phyloP scores from a whole-genome alignment of 2,329 filamentous ascomycete genomes.

The Rhinocladiella mackenziei region DNA sequence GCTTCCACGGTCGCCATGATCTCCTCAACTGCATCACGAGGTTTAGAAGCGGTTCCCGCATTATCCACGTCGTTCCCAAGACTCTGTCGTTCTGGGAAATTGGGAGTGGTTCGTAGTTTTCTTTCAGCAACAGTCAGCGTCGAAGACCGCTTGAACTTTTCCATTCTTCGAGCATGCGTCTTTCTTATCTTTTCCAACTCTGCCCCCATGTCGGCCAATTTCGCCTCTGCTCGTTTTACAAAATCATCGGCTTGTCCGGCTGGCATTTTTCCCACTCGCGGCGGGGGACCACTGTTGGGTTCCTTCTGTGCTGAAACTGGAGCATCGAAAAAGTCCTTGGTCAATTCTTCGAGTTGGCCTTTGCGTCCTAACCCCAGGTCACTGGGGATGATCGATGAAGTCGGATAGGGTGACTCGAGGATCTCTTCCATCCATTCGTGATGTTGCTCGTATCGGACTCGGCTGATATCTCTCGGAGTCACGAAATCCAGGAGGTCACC shows the following conservation, averaged over 20 bases:
- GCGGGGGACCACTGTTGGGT: constrained; percentile 32
- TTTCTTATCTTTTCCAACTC: constrained; percentile 83
- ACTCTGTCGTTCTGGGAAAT: constrained; percentile 34
- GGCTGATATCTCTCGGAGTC: constrained; percentile 82
- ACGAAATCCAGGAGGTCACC: constrained; percentile 88
- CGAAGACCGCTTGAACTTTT: constrained; percentile 67
- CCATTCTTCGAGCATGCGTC: constrained; percentile 70
- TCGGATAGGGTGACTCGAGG: constrained; percentile 81
- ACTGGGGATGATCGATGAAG: constrained; percentile 77
- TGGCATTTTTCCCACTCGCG: constrained; percentile 60
- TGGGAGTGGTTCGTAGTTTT: constrained; percentile 64
- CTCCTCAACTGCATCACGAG: constrained; percentile 55
- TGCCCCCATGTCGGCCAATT: constrained; percentile 66
- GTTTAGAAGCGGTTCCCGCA: constrained; percentile 13
- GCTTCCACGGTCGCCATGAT: constrained; percentile 72
- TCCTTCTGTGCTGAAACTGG: constrained; percentile 38
- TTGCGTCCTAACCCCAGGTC: constrained; percentile 81
- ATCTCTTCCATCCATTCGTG: constrained; percentile 99
- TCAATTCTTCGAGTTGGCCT: constrained; percentile 76
- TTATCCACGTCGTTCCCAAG: constrained; percentile 8
- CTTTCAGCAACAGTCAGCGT: constrained; percentile 70
- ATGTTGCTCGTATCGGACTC: constrained; percentile 84
- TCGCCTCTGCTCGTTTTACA: constrained; percentile 68
- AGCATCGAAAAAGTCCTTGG: constrained; percentile 76
- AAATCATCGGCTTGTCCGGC: constrained; percentile 78